phyloP scores from a whole-genome alignment of 768 basidiomycete species.

The Suillus luteus region DNA sequence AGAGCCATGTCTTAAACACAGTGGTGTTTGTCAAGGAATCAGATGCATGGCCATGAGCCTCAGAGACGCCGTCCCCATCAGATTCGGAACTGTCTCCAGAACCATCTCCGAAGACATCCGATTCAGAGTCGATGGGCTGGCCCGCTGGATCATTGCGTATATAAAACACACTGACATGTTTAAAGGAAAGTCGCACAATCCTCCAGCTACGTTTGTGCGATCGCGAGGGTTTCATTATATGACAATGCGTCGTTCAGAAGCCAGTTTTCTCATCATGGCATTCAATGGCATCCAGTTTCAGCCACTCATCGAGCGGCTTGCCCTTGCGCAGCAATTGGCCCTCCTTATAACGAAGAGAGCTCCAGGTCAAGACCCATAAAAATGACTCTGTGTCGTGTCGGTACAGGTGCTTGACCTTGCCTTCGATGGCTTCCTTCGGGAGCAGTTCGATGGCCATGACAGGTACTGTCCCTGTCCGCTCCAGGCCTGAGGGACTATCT shows the following conservation, averaged over 20 bases:
- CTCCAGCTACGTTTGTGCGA: neutral
- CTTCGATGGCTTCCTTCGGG: neutral
- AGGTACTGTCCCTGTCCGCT: conserved; percentile 20
- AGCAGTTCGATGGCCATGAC: conserved; percentile 16
- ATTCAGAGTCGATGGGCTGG: no score
- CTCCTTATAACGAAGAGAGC: neutral
- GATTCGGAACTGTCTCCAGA: no score
- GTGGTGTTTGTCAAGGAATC: neutral
- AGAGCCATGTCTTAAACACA: neutral
- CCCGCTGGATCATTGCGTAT: no score
- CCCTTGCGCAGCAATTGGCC: neutral
- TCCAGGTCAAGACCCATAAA: conserved; percentile 3
- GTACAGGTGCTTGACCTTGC: conserved; percentile 6
- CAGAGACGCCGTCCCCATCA: no score
- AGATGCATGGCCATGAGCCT: neutral
- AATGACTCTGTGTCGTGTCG: conserved; percentile 5
- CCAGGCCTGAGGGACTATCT: neutral
- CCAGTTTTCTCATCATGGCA: no score
- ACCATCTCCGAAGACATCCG: no score
- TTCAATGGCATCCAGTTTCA: neutral
- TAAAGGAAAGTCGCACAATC: neutral
- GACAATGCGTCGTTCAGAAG: neutral
- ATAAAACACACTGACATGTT: neutral
- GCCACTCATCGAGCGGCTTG: neutral
- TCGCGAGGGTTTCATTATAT: neutral